A percentile compares a stretch with the other conserved stretches of the same genome.
These are phyloP conservation scores for Endocladia muricata DNA, from an alignment of 31 red algal genomes.

Conservation along the genomic window DNA sequence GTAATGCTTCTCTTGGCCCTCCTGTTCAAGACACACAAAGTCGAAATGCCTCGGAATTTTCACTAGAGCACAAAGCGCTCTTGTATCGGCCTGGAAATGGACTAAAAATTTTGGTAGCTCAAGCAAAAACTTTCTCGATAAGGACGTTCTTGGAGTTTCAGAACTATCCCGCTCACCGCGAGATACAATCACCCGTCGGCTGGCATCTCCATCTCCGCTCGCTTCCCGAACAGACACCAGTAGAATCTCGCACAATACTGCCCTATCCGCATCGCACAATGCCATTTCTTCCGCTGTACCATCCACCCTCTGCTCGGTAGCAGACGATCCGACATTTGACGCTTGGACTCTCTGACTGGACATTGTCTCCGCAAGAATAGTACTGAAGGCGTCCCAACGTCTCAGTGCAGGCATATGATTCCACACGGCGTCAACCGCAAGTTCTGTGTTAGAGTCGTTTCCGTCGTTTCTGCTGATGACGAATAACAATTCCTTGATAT, in stretches of 20 bases:
- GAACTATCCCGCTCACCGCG: slow-evolving; percentile 14
- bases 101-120: slow-evolving; percentile 30
- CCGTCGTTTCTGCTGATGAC: slow-evolving; percentile 2
- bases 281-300: neutral
- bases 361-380: slow-evolving; percentile 33
- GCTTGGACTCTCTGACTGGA: neutral
- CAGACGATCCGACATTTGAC: neutral
- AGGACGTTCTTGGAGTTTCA: slow-evolving; percentile 22
- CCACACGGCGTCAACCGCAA: slow-evolving; percentile 75
- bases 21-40: slow-evolving; percentile 23
- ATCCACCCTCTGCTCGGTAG: neutral
- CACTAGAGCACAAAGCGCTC: slow-evolving; percentile 27
- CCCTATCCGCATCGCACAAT: slow-evolving; percentile 20
- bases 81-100: slow-evolving; percentile 47
- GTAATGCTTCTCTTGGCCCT: slow-evolving; percentile 41
- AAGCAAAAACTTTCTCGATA: slow-evolving; percentile 28
- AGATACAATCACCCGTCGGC: slow-evolving; percentile 13
- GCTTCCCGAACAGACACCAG: slow-evolving; percentile 32
- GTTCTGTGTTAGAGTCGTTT: slow-evolving; percentile 3
- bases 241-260: slow-evolving; percentile 38
- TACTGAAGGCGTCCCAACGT: slow-evolving; percentile 80
- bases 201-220: slow-evolving; percentile 34
- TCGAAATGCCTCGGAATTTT: slow-evolving; percentile 36
- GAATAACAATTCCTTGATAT: slow-evolving; percentile 59
- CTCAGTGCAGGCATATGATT: slow-evolving; percentile 43